These are phyloP conservation scores for Blastobotrys attinorum DNA, from an alignment of 805 yeast genomes.

Conservation along the genomic window DNA sequence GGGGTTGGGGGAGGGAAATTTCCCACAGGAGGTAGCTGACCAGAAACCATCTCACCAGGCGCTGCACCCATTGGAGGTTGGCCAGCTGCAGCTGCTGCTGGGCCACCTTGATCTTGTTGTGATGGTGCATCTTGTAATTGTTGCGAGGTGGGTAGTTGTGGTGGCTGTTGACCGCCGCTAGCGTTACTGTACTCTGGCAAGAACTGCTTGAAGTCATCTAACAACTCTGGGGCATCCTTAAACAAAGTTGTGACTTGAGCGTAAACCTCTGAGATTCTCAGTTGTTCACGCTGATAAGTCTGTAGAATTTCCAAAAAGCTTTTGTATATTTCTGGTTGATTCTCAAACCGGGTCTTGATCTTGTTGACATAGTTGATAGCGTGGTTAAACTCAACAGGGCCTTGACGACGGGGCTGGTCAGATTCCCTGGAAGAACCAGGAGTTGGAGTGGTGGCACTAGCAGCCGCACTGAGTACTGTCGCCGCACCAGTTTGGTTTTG, in stretches of 20 bases:
- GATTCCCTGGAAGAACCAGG: constrained; percentile 9
- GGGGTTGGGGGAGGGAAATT: constrained; percentile 66
- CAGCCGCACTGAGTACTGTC: constrained; percentile 5
- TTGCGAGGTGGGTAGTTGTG: constrained; percentile 21
- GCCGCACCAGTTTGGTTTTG: constrained; percentile 9
- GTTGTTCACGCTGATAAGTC: constrained; percentile 93
- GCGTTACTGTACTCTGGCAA: constrained; percentile 69
- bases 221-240: constrained; percentile 86
- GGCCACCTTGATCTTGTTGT: constrained; percentile 5
- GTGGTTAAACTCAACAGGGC: constrained; percentile 91
- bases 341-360: constrained; percentile 86
- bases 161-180: constrained; percentile 25
- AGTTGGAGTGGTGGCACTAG: constrained; percentile 10
- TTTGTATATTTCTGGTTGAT: constrained; percentile 93
- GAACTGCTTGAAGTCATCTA: constrained; percentile 92
- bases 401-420: constrained; percentile 20
- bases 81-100: constrained; percentile 2
- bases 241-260: constrained; percentile 85
- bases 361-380: constrained; percentile 95
- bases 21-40: constrained; percentile 82
- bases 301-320: constrained; percentile 90
- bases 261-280: constrained; percentile 91
- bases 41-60: constrained; percentile 19
- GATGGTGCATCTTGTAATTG: constrained; percentile 25
- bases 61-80: constrained; percentile 21